These are phyloP conservation scores for Solanum hybrid DNA, from an alignment of 305 asterid genomes.

Conservation along the genomic window DNA sequence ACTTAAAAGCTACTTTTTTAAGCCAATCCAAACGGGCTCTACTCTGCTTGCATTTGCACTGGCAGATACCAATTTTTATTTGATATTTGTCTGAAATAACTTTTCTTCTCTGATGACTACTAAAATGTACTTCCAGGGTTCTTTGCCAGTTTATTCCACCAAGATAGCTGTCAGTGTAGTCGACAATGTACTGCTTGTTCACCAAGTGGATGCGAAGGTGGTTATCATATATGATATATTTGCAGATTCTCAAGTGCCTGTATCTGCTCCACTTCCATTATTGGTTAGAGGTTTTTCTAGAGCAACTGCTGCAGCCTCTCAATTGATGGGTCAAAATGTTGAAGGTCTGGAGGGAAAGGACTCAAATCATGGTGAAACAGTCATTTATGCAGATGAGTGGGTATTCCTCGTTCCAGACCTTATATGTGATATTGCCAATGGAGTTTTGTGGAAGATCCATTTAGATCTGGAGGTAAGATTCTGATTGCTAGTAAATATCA, in stretches of 20 bases:
- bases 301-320: slow-evolving; percentile 40
- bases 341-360: slow-evolving; percentile 31
- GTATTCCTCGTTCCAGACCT: slow-evolving; percentile 82
- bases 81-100: neutral
- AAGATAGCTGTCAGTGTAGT: slow-evolving; percentile 67
- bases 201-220: slow-evolving; percentile 95
- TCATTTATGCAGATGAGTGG: slow-evolving; percentile 77
- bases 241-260: slow-evolving; percentile 66
- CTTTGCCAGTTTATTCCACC: slow-evolving; percentile 75
- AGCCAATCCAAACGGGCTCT: neutral
- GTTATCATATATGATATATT: slow-evolving; percentile 75
- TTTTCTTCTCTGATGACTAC: slow-evolving; percentile 2
- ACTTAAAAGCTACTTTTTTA: neutral
- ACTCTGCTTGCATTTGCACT: neutral
- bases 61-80: neutral
- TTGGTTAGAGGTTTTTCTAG: slow-evolving; percentile 63
- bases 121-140: slow-evolving; percentile 52
- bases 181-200: slow-evolving; percentile 85
- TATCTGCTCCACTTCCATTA: slow-evolving; percentile 96
- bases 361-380: slow-evolving; percentile 37
- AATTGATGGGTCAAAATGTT: slow-evolving; percentile 25
- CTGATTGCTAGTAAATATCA: slow-evolving; percentile 13
- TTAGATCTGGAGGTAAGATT: slow-evolving; percentile 85
- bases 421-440: slow-evolving; percentile 60
- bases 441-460: slow-evolving; percentile 72